A percentile compares a stretch with the other conserved stretches of the same genome.
phyloP scores from a whole-genome alignment of 208 protist genomes.

The Porcisia hertigi region DNA sequence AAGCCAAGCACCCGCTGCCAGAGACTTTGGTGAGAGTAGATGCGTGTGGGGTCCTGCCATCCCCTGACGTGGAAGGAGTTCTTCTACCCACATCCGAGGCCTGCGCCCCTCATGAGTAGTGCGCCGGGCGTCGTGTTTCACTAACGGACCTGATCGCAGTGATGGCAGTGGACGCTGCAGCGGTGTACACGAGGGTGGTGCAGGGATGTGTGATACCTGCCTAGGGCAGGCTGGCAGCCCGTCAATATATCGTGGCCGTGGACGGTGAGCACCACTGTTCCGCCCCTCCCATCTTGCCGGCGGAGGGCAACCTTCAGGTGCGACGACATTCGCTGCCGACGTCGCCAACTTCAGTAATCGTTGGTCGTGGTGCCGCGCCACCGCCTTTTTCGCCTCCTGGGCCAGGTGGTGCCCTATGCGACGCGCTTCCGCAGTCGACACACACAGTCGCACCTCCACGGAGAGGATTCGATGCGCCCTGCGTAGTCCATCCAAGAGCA shows the following conservation, averaged over 20 bases:
- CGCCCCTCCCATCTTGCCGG: not conserved
- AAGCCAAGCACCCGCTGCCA: not conserved
- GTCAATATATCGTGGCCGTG: not conserved
- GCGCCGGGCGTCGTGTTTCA: not conserved
- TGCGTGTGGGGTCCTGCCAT: not conserved
- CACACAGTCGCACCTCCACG: constrained; percentile 17
- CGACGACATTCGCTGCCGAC: not conserved
- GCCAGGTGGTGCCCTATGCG: constrained; percentile 13
- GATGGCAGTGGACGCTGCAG: constrained; percentile 4
- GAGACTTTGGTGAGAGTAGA: not conserved
- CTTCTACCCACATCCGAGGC: not conserved
- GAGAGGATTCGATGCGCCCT: constrained; percentile 14
- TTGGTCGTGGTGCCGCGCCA: constrained; percentile 9
- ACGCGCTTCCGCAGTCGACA: constrained; percentile 20
- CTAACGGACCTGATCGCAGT: not conserved
- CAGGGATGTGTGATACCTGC: not conserved
- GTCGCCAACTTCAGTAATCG: not conserved
- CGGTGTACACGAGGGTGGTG: not conserved
- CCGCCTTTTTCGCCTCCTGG: constrained; percentile 10
- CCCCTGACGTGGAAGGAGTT: not conserved
- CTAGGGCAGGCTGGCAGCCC: not conserved
- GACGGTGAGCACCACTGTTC: not conserved
- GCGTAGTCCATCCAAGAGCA: constrained; percentile 32
- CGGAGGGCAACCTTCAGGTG: not conserved
- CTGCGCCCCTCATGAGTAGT: not conserved